A percentile compares a stretch with the other conserved stretches of the same genome.
These are phyloP conservation scores for Cucumis hystrix DNA, from an alignment of 306 rosid species.

Conservation along the genomic window DNA sequence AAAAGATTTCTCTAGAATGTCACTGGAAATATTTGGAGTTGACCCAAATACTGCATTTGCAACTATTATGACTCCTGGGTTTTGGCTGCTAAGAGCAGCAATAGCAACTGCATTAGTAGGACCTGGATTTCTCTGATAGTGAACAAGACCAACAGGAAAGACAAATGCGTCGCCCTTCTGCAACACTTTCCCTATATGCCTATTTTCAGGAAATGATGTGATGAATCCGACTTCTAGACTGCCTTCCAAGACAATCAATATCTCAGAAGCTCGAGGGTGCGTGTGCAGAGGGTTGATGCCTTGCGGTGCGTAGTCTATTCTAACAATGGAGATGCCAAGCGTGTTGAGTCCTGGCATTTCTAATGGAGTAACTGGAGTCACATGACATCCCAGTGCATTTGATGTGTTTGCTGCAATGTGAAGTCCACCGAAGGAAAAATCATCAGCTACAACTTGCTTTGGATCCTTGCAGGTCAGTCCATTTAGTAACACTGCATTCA, in stretches of 20 bases:
- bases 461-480: constrained; percentile 27
- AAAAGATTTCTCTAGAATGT: constrained; percentile 22
- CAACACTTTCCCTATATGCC: constrained; percentile 22
- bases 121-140: constrained; percentile 28
- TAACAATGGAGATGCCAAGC: constrained; percentile 22
- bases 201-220: constrained; percentile 22
- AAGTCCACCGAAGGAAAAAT: constrained; percentile 21
- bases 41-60: constrained; percentile 26
- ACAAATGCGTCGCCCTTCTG: constrained; percentile 31
- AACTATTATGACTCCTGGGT: constrained; percentile 23
- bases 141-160: constrained; percentile 29
- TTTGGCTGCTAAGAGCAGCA: constrained; percentile 31
- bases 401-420: constrained; percentile 23
- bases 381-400: constrained; percentile 16
- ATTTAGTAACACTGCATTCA: constrained; percentile 15
- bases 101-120: constrained; percentile 21
- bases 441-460: constrained; percentile 13
- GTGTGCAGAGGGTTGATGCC: constrained; percentile 42
- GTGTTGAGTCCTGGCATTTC: constrained; percentile 35
- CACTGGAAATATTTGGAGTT: constrained; percentile 10
- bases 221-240: constrained; percentile 28
- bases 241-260: constrained; percentile 25
- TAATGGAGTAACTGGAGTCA: constrained; percentile 21
- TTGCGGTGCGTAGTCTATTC: constrained; percentile 23
- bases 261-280: constrained; percentile 33